These are phyloP conservation scores for Leishmania tarentolae DNA, from an alignment of 208 protist genomes.

Conservation along the genomic window DNA sequence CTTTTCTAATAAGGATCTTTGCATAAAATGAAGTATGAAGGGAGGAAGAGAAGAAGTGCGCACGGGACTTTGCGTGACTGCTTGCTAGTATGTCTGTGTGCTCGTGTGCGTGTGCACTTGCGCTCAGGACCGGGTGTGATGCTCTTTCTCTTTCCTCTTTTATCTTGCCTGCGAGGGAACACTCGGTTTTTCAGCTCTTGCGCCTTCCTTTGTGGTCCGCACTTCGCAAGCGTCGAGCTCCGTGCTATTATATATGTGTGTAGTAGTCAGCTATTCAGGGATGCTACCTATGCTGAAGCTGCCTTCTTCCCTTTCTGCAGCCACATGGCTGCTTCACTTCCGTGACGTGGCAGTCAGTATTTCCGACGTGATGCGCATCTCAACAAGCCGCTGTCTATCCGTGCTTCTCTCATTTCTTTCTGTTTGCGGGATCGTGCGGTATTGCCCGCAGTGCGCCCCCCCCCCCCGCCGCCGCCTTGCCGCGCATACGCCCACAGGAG, in stretches of 20 bases:
- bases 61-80: not conserved
- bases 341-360: not conserved
- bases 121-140: not conserved
- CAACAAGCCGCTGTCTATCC: not conserved
- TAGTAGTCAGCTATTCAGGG: not conserved
- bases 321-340: not conserved
- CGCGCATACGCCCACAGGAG: not conserved
- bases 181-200: not conserved
- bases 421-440: not conserved
- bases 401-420: constrained; percentile 6
- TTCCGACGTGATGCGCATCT: not conserved
- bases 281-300: not conserved
- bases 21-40: not conserved
- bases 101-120: not conserved
- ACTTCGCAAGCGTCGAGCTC: not conserved
- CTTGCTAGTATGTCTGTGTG: not conserved
- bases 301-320: not conserved
- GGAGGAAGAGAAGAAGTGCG: not conserved
- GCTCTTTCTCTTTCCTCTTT: not conserved
- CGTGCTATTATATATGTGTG: no score
- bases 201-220: not conserved
- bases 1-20: not conserved
- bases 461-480: not conserved
- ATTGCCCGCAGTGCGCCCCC: not conserved
- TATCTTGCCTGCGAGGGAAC: no score